phyloP scores from a whole-genome alignment of 257 asterid genomes.

The Leonotis leonurus region DNA sequence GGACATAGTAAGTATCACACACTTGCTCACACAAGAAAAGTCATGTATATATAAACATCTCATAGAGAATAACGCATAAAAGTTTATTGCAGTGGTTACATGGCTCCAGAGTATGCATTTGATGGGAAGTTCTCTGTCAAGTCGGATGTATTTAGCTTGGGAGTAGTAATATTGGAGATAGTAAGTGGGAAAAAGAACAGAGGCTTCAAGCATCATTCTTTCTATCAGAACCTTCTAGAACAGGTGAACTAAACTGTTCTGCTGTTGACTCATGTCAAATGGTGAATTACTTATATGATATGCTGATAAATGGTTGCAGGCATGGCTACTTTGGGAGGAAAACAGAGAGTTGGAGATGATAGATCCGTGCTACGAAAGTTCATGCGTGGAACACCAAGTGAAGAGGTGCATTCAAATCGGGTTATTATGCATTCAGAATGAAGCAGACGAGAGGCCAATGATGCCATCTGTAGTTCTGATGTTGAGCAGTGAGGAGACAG shows the following conservation, averaged over 20 bases:
- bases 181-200: slow-evolving; percentile 5
- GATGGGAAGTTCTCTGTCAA: slow-evolving; percentile 18
- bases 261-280: too few relatives aligned
- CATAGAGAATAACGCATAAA: too few relatives aligned
- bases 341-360: slow-evolving; percentile 15
- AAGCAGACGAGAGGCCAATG: slow-evolving; percentile 4
- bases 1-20: slow-evolving; percentile 15
- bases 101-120: slow-evolving; percentile 22
- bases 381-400: slow-evolving; percentile 17
- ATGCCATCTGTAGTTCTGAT: not conserved
- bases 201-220: slow-evolving; percentile 3
- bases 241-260: too few relatives aligned
- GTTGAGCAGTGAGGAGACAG: not conserved
- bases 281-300: too few relatives aligned
- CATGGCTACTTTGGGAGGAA: slow-evolving; percentile 15
- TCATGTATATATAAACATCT: too few relatives aligned
- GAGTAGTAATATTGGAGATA: slow-evolving; percentile 3
- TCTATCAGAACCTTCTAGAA: slow-evolving; percentile 5
- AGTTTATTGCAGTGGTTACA: slow-evolving; percentile 12
- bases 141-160: slow-evolving; percentile 16
- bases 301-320: too few relatives aligned
- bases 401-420: not conserved
- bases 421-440: slow-evolving; percentile 1
- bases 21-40: too few relatives aligned
- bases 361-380: slow-evolving; percentile 14